These are phyloP conservation scores for Penicillium rolfsii DNA, from an alignment of 2,329 filamentous ascomycete genomes.

Conservation along the genomic window DNA sequence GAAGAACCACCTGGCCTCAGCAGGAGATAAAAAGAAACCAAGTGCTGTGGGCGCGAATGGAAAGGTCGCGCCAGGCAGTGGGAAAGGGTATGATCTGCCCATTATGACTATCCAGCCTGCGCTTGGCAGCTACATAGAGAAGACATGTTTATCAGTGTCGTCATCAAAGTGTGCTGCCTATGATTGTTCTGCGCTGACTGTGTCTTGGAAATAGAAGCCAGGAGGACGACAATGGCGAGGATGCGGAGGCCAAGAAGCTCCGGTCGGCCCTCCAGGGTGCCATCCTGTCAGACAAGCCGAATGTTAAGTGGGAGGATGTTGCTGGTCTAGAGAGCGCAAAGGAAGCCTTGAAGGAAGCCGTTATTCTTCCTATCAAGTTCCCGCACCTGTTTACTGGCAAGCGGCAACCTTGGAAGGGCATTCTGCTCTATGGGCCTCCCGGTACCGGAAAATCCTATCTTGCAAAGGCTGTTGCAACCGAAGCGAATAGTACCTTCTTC, in stretches of 20 bases:
- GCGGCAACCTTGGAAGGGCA: conserved; percentile 97
- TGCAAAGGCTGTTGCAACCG: conserved; percentile 95
- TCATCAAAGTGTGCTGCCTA: conserved; percentile 9
- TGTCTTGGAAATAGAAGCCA: conserved; percentile 43
- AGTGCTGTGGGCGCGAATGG: conserved; percentile 57
- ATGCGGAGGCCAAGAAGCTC: conserved; percentile 94
- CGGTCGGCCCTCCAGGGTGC: conserved; percentile 87
- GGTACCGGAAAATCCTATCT: conserved; percentile 98
- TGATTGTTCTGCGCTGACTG: conserved; percentile 11
- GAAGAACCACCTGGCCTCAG: conserved; percentile 81
- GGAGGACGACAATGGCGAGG: conserved; percentile 67
- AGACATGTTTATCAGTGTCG: not conserved
- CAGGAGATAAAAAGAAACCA: conserved; percentile 55
- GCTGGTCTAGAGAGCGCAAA: conserved; percentile 92
- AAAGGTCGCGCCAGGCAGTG: conserved; percentile 53
- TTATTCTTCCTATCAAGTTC: conserved; percentile 97
- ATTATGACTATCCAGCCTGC: not conserved
- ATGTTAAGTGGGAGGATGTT: conserved; percentile 97
- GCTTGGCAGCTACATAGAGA: conserved; percentile 2
- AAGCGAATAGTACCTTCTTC: conserved; percentile 99
- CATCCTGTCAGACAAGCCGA: conserved; percentile 92
- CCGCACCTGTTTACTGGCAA: conserved; percentile 95
- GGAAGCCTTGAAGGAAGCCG: conserved; percentile 95
- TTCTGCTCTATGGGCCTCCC: conserved; percentile 91
- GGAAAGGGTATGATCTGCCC: conserved; percentile 56